Evolutionary conservation across 2,329 filamentous ascomycete species (phyloP).

Genomic region (Colletotrichum tabaci): DNA sequence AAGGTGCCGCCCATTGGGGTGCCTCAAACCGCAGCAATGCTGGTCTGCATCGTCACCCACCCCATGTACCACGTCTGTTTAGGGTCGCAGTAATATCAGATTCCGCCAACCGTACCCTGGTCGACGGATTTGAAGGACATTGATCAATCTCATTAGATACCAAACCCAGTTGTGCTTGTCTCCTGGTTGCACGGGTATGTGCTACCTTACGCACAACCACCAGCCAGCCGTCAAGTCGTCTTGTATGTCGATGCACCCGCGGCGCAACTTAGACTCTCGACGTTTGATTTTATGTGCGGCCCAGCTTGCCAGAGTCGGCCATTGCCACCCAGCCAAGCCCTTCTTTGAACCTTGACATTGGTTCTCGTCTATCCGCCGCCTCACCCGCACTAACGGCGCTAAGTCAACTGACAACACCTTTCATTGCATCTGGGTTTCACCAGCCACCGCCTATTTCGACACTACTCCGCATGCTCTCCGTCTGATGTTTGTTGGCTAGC

Average conservation of each 20-base stretch:
- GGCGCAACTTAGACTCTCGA: slow-evolving; percentile 9
- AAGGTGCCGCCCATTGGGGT: slow-evolving; percentile 13
- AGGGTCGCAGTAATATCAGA: neutral
- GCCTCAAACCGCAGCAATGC: slow-evolving; percentile 1
- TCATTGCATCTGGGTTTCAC: slow-evolving; percentile 12
- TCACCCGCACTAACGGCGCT: slow-evolving; percentile 20
- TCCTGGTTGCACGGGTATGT: neutral
- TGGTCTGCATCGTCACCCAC: slow-evolving; percentile 4
- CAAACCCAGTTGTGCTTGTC: neutral
- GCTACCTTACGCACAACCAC: neutral
- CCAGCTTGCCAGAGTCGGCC: neutral
- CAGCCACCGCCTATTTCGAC: slow-evolving; percentile 14
- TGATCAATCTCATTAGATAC: slow-evolving; percentile 3
- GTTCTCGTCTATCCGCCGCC: slow-evolving; percentile 28
- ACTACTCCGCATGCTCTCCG: slow-evolving; percentile 29
- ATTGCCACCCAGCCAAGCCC: slow-evolving; percentile 24
- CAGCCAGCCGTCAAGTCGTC: neutral
- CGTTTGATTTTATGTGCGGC: neutral
- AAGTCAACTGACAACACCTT: slow-evolving; percentile 16
- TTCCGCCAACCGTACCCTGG: neutral
- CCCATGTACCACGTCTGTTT: neutral
- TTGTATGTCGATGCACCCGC: neutral
- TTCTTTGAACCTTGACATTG: slow-evolving; percentile 29
- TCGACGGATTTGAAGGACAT: neutral
- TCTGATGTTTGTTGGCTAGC: slow-evolving; percentile 30